Conservation (phyloP, 2,329 filamentous ascomycete genomes). For the Lachnellula cervina region DNA sequence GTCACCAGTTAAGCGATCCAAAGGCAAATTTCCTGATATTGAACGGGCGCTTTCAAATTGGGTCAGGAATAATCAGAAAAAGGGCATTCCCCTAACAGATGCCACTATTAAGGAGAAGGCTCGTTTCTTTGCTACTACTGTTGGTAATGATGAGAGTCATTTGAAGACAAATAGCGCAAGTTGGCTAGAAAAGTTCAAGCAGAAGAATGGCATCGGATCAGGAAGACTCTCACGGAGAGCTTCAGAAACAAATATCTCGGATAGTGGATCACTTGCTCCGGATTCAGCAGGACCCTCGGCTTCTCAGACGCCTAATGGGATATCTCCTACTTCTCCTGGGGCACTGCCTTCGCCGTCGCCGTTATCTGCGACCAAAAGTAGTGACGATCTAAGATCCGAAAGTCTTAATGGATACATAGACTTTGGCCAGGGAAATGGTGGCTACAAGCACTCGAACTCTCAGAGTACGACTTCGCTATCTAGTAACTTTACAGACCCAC, state of each 20-base stretch:
- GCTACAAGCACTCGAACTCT: slow-evolving; percentile 60
- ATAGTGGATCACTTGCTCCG: slow-evolving; percentile 54
- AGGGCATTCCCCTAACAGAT: slow-evolving; percentile 69
- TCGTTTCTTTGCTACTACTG: slow-evolving; percentile 70
- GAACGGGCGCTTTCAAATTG: slow-evolving; percentile 86
- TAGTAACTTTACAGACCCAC: slow-evolving; percentile 60
- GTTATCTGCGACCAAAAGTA: slow-evolving; percentile 59
- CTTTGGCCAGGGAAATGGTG: slow-evolving; percentile 45
- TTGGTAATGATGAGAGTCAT: slow-evolving; percentile 66
- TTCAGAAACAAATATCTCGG: slow-evolving; percentile 67
- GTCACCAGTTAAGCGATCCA: slow-evolving; percentile 76
- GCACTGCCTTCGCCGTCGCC: slow-evolving; percentile 64
- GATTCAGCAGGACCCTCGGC: slow-evolving; percentile 51
- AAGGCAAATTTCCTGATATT: slow-evolving; percentile 85
- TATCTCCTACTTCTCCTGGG: slow-evolving; percentile 69
- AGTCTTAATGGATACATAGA: slow-evolving; percentile 55
- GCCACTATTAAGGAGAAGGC: slow-evolving; percentile 83
- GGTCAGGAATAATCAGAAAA: slow-evolving; percentile 74
- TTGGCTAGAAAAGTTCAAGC: slow-evolving; percentile 95
- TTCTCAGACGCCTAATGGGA: slow-evolving; percentile 57
- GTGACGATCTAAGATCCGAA: slow-evolving; percentile 60
- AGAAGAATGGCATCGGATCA: slow-evolving; percentile 50
- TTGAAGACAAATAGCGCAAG: slow-evolving; percentile 65
- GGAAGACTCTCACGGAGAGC: slow-evolving; percentile 49
- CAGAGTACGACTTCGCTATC: slow-evolving; percentile 63